Evolutionary conservation across 768 basidiomycete genomes (phyloP).

Genomic region (Inosperma sp.): DNA sequence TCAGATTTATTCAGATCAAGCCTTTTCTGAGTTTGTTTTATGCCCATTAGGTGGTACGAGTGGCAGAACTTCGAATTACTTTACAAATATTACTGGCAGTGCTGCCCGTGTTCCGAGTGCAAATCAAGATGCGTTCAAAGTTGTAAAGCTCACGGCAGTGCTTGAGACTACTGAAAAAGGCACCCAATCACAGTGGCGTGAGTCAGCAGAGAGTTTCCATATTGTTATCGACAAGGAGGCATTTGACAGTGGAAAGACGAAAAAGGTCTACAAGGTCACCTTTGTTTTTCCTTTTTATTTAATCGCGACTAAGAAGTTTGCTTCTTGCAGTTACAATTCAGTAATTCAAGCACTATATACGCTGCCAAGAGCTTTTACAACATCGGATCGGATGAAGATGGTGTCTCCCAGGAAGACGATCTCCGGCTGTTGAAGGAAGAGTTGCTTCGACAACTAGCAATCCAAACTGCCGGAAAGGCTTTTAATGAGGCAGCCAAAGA

Average conservation of each 20-base stretch:
- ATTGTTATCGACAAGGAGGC: neutral
- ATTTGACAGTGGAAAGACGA: slow-evolving; percentile 3
- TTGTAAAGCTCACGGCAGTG: neutral
- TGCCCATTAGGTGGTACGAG: neutral
- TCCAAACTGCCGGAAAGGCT: neutral
- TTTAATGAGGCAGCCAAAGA: neutral
- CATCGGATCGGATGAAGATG: neutral
- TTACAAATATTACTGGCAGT: neutral
- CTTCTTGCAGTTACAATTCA: neutral
- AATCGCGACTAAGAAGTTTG: neutral
- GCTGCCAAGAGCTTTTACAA: slow-evolving; percentile 5
- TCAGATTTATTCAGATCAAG: neutral
- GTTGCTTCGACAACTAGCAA: neutral
- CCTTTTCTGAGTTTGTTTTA: neutral
- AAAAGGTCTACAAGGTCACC: slow-evolving; percentile 8
- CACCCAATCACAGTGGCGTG: neutral
- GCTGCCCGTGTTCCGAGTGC: neutral
- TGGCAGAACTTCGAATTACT: neutral
- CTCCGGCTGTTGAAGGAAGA: slow-evolving; percentile 1
- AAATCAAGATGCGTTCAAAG: neutral
- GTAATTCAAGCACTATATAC: neutral
- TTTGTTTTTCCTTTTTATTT: neutral
- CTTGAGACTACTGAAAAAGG: neutral
- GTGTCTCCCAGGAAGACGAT: neutral
- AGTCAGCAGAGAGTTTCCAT: neutral